These are phyloP conservation scores for Zychaea mexicana DNA, from an alignment of 371 early-diverging fungal genomes.

Conservation along the genomic window DNA sequence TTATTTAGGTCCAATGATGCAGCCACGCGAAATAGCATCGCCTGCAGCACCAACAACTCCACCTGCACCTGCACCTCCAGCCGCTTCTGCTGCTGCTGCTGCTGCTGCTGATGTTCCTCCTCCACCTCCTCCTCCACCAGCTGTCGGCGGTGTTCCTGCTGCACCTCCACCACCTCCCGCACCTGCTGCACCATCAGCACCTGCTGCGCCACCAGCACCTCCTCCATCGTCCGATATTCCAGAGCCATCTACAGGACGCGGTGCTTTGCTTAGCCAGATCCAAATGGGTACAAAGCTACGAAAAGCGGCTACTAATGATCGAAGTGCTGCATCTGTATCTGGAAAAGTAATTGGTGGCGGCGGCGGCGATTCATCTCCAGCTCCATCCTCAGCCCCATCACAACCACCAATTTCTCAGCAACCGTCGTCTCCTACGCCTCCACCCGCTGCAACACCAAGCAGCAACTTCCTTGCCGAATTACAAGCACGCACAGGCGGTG, in stretches of 20 bases:
- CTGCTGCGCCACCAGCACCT: conserved; percentile 3
- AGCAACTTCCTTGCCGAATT: conserved; percentile 32
- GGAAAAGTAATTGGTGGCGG: conserved; percentile 29
- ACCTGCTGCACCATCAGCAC: conserved; percentile 18
- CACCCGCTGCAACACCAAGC: conserved; percentile 7
- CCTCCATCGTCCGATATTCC: conserved; percentile 8
- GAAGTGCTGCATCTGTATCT: conserved; percentile 34
- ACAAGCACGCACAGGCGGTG: conserved; percentile 29
- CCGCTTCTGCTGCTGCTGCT: conserved; percentile 7
- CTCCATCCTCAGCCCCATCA: conserved; percentile 18
- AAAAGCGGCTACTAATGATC: conserved; percentile 45
- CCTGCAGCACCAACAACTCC: conserved; percentile 12
- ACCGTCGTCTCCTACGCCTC: conserved; percentile 64
- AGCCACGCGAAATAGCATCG: not conserved
- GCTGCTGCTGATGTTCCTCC: not conserved
- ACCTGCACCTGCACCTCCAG: conserved; percentile 25
- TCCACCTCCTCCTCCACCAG: conserved; percentile 26
- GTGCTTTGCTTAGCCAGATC: conserved; percentile 47
- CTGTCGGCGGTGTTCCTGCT: conserved; percentile 7
- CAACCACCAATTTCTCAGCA: conserved; percentile 61
- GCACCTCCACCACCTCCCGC: conserved; percentile 23
- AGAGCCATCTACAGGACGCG: conserved; percentile 26
- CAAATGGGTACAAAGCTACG: conserved; percentile 35
- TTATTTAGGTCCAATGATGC: conserved; percentile 1
- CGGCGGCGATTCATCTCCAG: not conserved